Conservation (phyloP, 2,329 filamentous ascomycete species). For the Fusarium avenaceum region DNA sequence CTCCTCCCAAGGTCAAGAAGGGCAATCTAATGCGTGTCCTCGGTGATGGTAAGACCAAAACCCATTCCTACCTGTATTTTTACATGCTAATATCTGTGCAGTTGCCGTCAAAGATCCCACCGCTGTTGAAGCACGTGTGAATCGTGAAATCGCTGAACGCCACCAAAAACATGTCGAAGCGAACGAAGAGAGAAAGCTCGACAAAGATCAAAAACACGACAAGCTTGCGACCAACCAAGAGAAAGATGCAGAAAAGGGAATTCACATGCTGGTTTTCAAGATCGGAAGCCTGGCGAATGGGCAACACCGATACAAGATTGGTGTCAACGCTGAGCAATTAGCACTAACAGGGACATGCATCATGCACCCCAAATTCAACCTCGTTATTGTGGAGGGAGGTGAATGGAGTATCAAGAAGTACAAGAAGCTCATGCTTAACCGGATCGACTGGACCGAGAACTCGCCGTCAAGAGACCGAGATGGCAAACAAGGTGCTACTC, state of each 20-base stretch:
- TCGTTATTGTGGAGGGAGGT: slow-evolving; percentile 94
- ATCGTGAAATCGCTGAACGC: slow-evolving; percentile 90
- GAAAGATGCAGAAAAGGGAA: slow-evolving; percentile 87
- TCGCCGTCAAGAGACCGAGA: slow-evolving; percentile 74
- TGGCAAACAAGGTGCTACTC: slow-evolving; percentile 72
- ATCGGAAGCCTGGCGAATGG: slow-evolving; percentile 91
- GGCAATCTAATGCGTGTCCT: slow-evolving; percentile 97
- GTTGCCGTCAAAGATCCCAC: slow-evolving; percentile 92
- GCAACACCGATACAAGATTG: slow-evolving; percentile 93
- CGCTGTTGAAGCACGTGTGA: slow-evolving; percentile 94
- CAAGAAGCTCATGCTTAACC: slow-evolving; percentile 92
- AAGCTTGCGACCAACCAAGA: slow-evolving; percentile 88
- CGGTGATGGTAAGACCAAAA: slow-evolving; percentile 74
- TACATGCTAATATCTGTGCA: slow-evolving; percentile 44
- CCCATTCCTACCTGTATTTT: background rate
- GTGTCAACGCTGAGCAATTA: slow-evolving; percentile 90
- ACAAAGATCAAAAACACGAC: slow-evolving; percentile 86
- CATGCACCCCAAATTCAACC: slow-evolving; percentile 87
- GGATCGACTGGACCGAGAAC: slow-evolving; percentile 96
- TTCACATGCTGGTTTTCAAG: slow-evolving; percentile 89
- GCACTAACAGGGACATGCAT: slow-evolving; percentile 91
- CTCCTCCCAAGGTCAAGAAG: slow-evolving; percentile 96
- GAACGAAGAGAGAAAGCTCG: slow-evolving; percentile 89
- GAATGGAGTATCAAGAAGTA: slow-evolving; percentile 85
- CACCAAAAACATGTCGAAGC: slow-evolving; percentile 79